phyloP scores from a whole-genome alignment of 352 stramenopile genomes.

The Phytophthora pini region DNA sequence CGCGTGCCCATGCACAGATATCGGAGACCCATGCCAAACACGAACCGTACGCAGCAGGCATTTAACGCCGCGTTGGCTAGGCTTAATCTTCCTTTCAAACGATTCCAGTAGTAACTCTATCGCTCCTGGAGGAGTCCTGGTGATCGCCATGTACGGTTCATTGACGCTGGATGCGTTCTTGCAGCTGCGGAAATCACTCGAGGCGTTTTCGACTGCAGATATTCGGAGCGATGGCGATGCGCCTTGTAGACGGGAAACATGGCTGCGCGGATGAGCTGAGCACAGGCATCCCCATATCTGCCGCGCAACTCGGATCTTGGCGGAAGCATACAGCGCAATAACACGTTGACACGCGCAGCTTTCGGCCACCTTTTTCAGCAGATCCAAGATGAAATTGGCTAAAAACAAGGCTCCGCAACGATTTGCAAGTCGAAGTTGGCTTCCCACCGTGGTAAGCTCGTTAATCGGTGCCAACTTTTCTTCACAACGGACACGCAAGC shows the following conservation, averaged over 20 bases:
- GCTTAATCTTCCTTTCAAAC: not conserved
- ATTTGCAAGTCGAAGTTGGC: constrained; percentile 16
- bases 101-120: no score
- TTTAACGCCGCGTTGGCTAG: not conserved
- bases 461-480: constrained; percentile 12
- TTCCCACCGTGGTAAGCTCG: constrained; percentile 21
- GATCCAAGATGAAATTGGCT: constrained; percentile 9
- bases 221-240: constrained; percentile 17
- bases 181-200: constrained; percentile 2
- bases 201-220: not conserved
- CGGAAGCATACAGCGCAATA: constrained; percentile 12
- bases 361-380: constrained; percentile 18
- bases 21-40: not conserved
- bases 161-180: not conserved
- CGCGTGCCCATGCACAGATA: not conserved
- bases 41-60: not conserved
- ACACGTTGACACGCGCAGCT: constrained; percentile 7
- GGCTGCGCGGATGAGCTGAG: constrained; percentile 16
- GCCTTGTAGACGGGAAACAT: constrained; percentile 11
- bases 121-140: no score
- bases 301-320: not conserved
- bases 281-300: not conserved
- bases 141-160: not conserved
- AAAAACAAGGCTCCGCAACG: constrained; percentile 4
- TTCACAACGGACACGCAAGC: not conserved